Evolutionary conservation across 495 filamentous ascomycete species (phyloP).

Genomic region (Venustampulla echinocandica): DNA sequence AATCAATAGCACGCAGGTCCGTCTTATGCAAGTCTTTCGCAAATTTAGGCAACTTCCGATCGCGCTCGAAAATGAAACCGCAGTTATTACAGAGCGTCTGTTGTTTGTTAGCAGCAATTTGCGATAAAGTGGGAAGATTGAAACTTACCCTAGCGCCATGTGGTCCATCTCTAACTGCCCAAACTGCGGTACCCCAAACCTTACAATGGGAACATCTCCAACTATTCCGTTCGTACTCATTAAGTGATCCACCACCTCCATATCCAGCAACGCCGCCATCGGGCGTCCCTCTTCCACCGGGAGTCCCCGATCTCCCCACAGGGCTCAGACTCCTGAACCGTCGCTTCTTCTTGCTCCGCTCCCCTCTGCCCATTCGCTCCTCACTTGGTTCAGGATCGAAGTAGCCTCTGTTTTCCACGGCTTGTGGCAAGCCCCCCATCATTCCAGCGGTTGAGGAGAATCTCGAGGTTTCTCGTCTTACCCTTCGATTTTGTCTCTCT

Average conservation of each 20-base stretch:
- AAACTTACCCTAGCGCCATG: slow-evolving; percentile 67
- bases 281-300: slow-evolving; percentile 64
- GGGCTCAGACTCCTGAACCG: slow-evolving; percentile 86
- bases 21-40: slow-evolving; percentile 61
- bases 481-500: slow-evolving; percentile 76
- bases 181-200: slow-evolving; percentile 82
- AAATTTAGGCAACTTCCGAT: slow-evolving; percentile 77
- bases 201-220: slow-evolving; percentile 91
- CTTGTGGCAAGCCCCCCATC: slow-evolving; percentile 51
- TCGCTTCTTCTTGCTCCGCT: slow-evolving; percentile 88
- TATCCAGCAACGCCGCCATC: slow-evolving; percentile 57
- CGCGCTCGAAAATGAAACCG: slow-evolving; percentile 78
- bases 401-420: slow-evolving; percentile 44
- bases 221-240: slow-evolving; percentile 68
- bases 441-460: slow-evolving; percentile 80
- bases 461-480: slow-evolving; percentile 84
- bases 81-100: slow-evolving; percentile 94
- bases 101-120: slow-evolving; percentile 10
- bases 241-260: slow-evolving; percentile 53
- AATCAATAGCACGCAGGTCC: slow-evolving; percentile 28
- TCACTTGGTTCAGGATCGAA: slow-evolving; percentile 50
- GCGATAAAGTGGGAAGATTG: background rate
- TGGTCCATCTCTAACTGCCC: slow-evolving; percentile 91
- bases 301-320: slow-evolving; percentile 54
- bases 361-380: slow-evolving; percentile 70